phyloP scores from a whole-genome alignment of 345 rosid species.

The Odontarrhena argentea region DNA sequence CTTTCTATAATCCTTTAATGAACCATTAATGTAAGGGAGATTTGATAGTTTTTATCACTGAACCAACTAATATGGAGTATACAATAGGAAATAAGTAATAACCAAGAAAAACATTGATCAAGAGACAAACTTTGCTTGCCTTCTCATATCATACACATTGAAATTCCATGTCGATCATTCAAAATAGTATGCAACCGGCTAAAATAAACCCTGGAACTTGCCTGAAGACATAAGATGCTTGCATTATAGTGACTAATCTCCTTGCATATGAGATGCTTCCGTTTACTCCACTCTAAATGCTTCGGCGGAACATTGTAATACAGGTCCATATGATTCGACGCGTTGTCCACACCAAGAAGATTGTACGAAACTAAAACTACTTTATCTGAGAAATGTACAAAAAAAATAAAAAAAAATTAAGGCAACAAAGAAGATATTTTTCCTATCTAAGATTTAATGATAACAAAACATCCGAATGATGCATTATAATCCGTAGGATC shows the following conservation, averaged over 20 bases:
- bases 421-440: background rate
- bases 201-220: constrained; percentile 36
- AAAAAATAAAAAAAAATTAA: constrained; percentile 14
- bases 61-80: constrained; percentile 3
- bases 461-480: background rate
- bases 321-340: constrained; percentile 64
- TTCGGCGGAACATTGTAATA: constrained; percentile 46
- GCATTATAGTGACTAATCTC: constrained; percentile 66
- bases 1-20: constrained; percentile 11
- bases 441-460: too few species aligned
- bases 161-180: background rate
- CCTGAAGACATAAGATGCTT: constrained; percentile 76
- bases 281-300: constrained; percentile 61
- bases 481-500: too few species aligned
- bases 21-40: constrained; percentile 4
- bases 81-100: background rate
- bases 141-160: constrained; percentile 4
- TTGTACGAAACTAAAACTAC: constrained; percentile 71
- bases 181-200: constrained; percentile 10
- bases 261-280: constrained; percentile 60
- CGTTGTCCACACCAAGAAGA: constrained; percentile 73
- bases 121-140: constrained; percentile 5
- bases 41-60: background rate
- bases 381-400: constrained; percentile 52
- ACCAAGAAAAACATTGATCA: constrained; percentile 1